Conservation (phyloP, 495 filamentous ascomycete species). For the Trichocladium antarcticum region DNA sequence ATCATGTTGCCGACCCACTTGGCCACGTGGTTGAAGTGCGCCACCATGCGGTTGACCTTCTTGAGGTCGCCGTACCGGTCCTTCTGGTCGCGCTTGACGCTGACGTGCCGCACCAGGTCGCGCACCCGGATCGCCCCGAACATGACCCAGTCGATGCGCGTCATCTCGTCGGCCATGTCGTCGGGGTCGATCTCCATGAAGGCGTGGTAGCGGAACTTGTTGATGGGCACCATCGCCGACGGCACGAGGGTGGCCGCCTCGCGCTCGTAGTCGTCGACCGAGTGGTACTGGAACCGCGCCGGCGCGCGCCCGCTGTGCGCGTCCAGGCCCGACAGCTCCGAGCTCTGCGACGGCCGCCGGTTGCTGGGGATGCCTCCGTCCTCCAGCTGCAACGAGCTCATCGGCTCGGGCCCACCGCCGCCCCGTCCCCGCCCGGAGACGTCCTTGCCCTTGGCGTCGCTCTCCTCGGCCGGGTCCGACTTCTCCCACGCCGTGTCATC, state of each 20-base stretch:
- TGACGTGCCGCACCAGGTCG: constrained; percentile 85
- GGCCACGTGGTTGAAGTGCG: constrained; percentile 91
- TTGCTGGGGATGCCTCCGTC: constrained; percentile 25
- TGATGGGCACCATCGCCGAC: constrained; percentile 46
- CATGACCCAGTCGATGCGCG: constrained; percentile 93
- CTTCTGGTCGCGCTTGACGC: constrained; percentile 56
- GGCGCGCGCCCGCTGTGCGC: constrained; percentile 6
- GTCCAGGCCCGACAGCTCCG: constrained; percentile 31
- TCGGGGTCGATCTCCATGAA: constrained; percentile 74
- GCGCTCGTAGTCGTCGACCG: constrained; percentile 61
- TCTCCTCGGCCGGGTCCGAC: constrained; percentile 47
- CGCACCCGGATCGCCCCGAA: constrained; percentile 93
- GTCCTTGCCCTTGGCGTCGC: constrained; percentile 26
- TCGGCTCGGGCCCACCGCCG: constrained; percentile 32
- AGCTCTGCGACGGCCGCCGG: constrained; percentile 38
- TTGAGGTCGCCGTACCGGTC: constrained; percentile 68
- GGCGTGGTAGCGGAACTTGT: constrained; percentile 70
- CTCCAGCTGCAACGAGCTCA: constrained; percentile 37
- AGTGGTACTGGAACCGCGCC: constrained; percentile 43
- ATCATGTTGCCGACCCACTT: constrained; percentile 86
- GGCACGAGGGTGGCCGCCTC: constrained; percentile 59
- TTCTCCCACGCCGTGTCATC: constrained; percentile 74
- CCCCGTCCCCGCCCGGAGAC: constrained; percentile 14
- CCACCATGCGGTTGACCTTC: constrained; percentile 86
- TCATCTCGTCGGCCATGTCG: constrained; percentile 80